Conservation (phyloP, 164 flowering plant genomes). For the Liriodendron chinense region DNA sequence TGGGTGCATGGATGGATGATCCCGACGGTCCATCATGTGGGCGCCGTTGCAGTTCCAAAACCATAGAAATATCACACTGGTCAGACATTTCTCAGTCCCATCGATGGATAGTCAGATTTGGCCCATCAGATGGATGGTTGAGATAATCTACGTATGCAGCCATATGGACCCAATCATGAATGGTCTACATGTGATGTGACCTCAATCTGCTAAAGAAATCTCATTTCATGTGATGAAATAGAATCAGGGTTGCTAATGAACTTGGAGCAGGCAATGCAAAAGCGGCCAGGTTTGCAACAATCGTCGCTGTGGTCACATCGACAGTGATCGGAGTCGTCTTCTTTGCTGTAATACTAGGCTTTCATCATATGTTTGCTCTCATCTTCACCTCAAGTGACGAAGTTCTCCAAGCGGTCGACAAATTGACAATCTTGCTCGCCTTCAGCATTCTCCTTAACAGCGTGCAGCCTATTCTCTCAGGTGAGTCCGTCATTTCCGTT, state of each 20-base stretch:
- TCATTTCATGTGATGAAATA: slow-evolving; percentile 14
- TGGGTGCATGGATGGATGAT: no score
- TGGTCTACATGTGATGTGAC: neutral
- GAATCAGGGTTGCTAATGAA: slow-evolving; percentile 68
- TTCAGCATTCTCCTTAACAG: slow-evolving; percentile 57
- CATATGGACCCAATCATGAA: no score
- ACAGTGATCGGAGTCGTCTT: slow-evolving; percentile 42
- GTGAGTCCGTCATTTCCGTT: slow-evolving; percentile 18
- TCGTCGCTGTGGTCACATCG: slow-evolving; percentile 39
- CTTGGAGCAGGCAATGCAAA: slow-evolving; percentile 63
- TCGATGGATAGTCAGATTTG: no score
- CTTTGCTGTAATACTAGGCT: slow-evolving; percentile 29
- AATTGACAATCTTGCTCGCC: slow-evolving; percentile 40
- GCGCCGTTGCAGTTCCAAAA: no score
- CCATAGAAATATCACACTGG: no score
- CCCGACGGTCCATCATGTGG: no score
- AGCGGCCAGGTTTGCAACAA: slow-evolving; percentile 54
- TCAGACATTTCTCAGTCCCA: no score
- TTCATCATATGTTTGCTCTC: slow-evolving; percentile 34
- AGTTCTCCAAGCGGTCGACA: slow-evolving; percentile 31
- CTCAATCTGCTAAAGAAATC: neutral
- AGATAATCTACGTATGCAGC: no score
- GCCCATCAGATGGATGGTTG: no score
- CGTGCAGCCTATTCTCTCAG: slow-evolving; percentile 64
- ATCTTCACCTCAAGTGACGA: slow-evolving; percentile 43